These are phyloP conservation scores for Rhodocollybia butyracea DNA, from an alignment of 768 basidiomycete genomes.

Conservation along the genomic window DNA sequence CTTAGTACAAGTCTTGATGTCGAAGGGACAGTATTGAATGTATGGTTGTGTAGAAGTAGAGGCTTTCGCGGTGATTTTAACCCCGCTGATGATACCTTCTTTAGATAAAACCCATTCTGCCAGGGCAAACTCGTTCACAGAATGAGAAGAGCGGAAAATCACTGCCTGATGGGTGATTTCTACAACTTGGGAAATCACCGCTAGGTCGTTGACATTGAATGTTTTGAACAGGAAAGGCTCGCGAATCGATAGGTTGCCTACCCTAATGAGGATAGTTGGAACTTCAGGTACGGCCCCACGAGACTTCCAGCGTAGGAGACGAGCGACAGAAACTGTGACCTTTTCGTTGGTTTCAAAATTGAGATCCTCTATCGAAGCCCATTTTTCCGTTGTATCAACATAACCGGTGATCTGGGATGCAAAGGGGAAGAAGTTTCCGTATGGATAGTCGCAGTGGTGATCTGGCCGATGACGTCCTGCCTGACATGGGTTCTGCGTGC, in stretches of 20 bases:
- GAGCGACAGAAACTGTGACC: slow-evolving; percentile 24
- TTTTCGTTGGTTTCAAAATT: slow-evolving; percentile 29
- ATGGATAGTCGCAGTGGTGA: slow-evolving; percentile 41
- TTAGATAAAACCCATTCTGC: slow-evolving; percentile 37
- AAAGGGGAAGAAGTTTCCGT: slow-evolving; percentile 34
- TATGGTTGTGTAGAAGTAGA: slow-evolving; percentile 32
- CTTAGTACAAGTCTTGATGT: slow-evolving; percentile 31
- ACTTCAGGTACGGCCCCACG: slow-evolving; percentile 27
- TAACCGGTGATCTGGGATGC: slow-evolving; percentile 27
- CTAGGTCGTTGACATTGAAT: slow-evolving; percentile 33
- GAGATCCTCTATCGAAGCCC: slow-evolving; percentile 31
- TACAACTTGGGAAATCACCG: slow-evolving; percentile 29
- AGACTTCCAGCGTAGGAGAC: slow-evolving; percentile 33
- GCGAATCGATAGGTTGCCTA: slow-evolving; percentile 30
- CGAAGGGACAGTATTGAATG: slow-evolving; percentile 33
- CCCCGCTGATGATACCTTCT: slow-evolving; percentile 32
- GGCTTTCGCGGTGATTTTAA: slow-evolving; percentile 32
- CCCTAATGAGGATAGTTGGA: slow-evolving; percentile 34
- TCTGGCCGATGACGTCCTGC: slow-evolving; percentile 30
- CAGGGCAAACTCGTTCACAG: slow-evolving; percentile 32
- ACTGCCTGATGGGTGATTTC: slow-evolving; percentile 29
- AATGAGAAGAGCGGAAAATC: slow-evolving; percentile 32
- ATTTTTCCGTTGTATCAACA: slow-evolving; percentile 30
- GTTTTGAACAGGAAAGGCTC: slow-evolving; percentile 36
- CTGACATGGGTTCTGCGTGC: slow-evolving; percentile 31